These are phyloP conservation scores for Cercospora zeina DNA, from an alignment of 2,329 filamentous ascomycete genomes.

Conservation along the genomic window DNA sequence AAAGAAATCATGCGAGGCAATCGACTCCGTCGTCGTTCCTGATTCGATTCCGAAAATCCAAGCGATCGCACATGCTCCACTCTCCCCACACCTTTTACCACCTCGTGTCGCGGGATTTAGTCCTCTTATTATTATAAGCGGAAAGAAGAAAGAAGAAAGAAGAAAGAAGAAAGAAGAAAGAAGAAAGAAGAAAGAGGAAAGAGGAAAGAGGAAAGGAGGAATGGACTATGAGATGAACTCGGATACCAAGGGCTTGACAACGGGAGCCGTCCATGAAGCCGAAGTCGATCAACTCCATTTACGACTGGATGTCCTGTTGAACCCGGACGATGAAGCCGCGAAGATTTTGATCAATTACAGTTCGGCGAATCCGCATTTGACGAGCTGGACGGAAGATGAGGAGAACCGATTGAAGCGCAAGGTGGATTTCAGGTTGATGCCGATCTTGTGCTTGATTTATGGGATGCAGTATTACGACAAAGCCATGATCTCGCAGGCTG, in stretches of 20 bases:
- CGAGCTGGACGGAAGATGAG: slow-evolving; percentile 47
- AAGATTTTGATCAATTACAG: slow-evolving; percentile 20
- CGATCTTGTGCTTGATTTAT: slow-evolving; percentile 51
- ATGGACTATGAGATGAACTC: slow-evolving; percentile 17
- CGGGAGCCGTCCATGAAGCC: slow-evolving; percentile 1
- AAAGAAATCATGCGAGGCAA: not conserved
- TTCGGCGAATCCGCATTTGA: slow-evolving; percentile 16
- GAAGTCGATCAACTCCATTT: slow-evolving; percentile 11
- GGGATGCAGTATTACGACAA: slow-evolving; percentile 55
- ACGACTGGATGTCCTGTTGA: slow-evolving; percentile 10
- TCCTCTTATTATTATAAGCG: too few species aligned
- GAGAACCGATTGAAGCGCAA: slow-evolving; percentile 47
- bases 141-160: not conserved
- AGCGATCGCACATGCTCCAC: not conserved
- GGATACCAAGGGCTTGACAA: slow-evolving; percentile 15
- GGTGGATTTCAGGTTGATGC: slow-evolving; percentile 50
- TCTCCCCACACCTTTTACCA: not conserved
- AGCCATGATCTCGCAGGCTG: slow-evolving; percentile 57
- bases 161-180: not conserved
- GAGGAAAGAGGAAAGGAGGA: not conserved
- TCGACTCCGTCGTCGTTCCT: not conserved
- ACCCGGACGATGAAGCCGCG: slow-evolving; percentile 21
- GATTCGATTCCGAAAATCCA: not conserved
- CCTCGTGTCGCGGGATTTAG: not conserved
- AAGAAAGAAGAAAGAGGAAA: too few species aligned